phyloP scores from a whole-genome alignment of 2,329 filamentous ascomycete species.

The Nemania sp. region DNA sequence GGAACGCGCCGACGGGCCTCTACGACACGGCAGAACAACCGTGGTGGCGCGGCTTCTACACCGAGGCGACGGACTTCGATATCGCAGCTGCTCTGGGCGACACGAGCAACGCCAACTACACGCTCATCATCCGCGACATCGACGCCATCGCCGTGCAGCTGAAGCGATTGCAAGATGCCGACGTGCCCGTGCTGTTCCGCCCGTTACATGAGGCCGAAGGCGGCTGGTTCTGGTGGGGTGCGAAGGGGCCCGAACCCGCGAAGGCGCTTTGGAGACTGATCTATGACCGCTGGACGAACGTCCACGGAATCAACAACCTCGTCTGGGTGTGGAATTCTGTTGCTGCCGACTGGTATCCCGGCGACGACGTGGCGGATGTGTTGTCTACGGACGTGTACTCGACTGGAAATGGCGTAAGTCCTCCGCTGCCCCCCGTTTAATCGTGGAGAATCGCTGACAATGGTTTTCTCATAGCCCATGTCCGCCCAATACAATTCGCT shows the following conservation, averaged over 20 bases:
- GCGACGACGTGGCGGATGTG: background rate
- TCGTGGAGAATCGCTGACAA: background rate
- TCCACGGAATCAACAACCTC: slow-evolving; percentile 1
- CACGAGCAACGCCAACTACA: slow-evolving; percentile 8
- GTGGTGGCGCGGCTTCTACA: slow-evolving; percentile 9
- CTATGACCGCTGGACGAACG: slow-evolving; percentile 11
- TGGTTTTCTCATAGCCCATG: background rate
- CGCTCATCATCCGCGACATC: slow-evolving; percentile 3
- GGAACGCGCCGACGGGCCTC: slow-evolving; percentile 5
- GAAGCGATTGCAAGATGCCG: slow-evolving; percentile 1
- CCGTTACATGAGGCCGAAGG: slow-evolving; percentile 7
- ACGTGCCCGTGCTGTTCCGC: slow-evolving; percentile 7
- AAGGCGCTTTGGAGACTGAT: slow-evolving; percentile 2
- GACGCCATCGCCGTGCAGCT: slow-evolving; percentile 8
- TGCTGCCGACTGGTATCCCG: slow-evolving; percentile 8
- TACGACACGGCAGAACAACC: slow-evolving; percentile 3
- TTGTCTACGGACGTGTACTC: slow-evolving; percentile 1
- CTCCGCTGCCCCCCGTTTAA: background rate
- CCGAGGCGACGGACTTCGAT: slow-evolving; percentile 6
- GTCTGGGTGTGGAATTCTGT: slow-evolving; percentile 14
- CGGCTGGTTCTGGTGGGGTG: slow-evolving; percentile 13
- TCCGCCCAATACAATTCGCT: background rate
- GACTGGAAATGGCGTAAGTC: background rate
- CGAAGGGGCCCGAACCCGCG: background rate
- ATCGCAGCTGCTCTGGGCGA: slow-evolving; percentile 1